A percentile compares a stretch with the other conserved stretches of the same genome.
Evolutionary conservation across 352 stramenopile species (phyloP).

Genomic region (Aphanomyces euteiches): DNA sequence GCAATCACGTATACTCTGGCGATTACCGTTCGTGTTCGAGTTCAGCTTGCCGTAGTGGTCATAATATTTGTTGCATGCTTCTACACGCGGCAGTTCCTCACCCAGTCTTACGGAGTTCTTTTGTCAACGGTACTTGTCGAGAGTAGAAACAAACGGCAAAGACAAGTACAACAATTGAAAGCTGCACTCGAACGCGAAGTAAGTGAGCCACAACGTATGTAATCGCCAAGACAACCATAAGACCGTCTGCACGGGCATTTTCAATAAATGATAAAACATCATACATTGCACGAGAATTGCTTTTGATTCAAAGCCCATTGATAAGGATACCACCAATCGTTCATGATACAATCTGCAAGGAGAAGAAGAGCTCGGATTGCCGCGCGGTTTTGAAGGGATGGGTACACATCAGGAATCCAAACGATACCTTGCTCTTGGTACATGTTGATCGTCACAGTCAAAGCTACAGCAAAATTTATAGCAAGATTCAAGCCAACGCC

Average conservation of each 20-base stretch:
- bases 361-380: neutral
- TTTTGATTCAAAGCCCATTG: neutral
- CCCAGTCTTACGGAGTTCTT: neutral
- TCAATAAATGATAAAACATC: neutral
- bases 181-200: neutral
- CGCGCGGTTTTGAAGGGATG: neutral
- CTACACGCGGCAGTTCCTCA: neutral
- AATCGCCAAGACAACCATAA: conserved; percentile 18
- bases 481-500: neutral
- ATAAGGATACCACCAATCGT: neutral
- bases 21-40: neutral
- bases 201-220: neutral
- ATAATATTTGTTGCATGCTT: neutral
- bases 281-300: neutral
- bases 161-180: neutral
- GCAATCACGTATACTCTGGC: neutral
- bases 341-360: neutral
- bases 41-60: neutral
- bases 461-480: neutral
- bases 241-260: neutral
- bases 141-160: neutral
- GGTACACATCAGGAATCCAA: conserved; percentile 5
- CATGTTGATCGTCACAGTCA: neutral
- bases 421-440: neutral
- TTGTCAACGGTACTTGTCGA: too few relatives aligned